Conservation (phyloP, 352 stramenopile genomes). For the Pythium brachiatum region DNA sequence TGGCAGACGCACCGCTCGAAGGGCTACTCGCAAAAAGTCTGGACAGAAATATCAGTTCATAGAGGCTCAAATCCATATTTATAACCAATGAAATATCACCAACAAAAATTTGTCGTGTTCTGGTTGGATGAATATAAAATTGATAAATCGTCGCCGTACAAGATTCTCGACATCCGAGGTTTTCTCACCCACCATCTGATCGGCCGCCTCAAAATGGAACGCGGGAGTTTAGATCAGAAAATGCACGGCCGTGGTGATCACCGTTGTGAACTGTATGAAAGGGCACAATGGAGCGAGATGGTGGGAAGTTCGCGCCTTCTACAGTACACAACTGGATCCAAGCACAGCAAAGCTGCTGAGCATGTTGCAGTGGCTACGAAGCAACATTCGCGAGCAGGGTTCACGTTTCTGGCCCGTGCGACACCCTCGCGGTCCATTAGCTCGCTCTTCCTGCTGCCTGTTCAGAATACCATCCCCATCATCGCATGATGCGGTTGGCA, state of each 20-base stretch:
- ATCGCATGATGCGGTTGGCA: too few relatives aligned
- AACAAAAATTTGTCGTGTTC: too few relatives aligned
- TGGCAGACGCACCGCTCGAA: not conserved
- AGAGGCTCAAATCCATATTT: constrained; percentile 1
- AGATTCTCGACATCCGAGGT: too few relatives aligned
- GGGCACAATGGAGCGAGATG: not conserved
- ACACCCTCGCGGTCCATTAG: not conserved
- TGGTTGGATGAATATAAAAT: not conserved
- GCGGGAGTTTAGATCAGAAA: not conserved
- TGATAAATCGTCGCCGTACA: too few relatives aligned
- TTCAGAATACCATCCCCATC: too few relatives aligned
- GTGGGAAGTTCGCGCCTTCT: too few relatives aligned
- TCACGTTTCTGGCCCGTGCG: not conserved
- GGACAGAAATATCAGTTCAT: not conserved
- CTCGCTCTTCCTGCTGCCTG: not conserved
- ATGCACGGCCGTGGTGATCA: not conserved
- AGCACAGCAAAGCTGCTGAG: too few relatives aligned
- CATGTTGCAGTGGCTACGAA: too few relatives aligned
- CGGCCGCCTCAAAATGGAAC: constrained; percentile 3
- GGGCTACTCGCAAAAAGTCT: not conserved
- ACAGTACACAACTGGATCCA: too few relatives aligned
- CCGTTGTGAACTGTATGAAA: not conserved
- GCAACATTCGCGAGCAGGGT: not conserved
- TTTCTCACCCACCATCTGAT: constrained; percentile 4
- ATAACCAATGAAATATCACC: constrained; percentile 3